phyloP scores from a whole-genome alignment of 169 alveolate species.

The Plasmodium falciparum region DNA sequence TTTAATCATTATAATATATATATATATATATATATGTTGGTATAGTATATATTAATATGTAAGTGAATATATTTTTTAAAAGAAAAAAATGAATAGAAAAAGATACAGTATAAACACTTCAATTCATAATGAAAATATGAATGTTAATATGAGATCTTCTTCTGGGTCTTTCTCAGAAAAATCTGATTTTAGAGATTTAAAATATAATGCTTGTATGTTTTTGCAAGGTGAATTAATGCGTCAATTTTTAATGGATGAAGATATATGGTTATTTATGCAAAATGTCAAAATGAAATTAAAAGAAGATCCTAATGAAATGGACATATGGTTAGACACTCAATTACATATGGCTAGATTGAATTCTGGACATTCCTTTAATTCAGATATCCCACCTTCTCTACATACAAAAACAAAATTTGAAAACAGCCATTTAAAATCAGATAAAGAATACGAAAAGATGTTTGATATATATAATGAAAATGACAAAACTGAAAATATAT shows the following conservation, averaged over 20 bases:
- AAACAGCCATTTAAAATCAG: neutral
- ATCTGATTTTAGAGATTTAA: constrained; percentile 25
- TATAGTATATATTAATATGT: neutral
- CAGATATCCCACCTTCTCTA: constrained; percentile 60
- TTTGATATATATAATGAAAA: no score
- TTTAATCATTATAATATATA: neutral
- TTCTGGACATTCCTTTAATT: constrained; percentile 18
- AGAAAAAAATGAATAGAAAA: constrained; percentile 25
- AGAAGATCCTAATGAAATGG: constrained; percentile 48
- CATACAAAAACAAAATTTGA: constrained; percentile 48
- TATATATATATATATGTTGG: neutral
- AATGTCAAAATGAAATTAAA: constrained; percentile 60
- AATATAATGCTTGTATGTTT: constrained; percentile 39
- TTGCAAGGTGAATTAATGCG: constrained; percentile 74
- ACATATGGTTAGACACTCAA: constrained; percentile 63
- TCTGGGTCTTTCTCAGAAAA: constrained; percentile 11
- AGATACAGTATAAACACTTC: neutral
- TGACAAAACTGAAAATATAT: no score
- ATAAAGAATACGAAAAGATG: constrained; percentile 25
- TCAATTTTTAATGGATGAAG: constrained; percentile 64
- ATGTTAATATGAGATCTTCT: neutral
- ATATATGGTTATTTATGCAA: constrained; percentile 74
- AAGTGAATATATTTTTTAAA: neutral
- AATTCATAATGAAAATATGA: constrained; percentile 22
- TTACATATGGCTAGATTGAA: constrained; percentile 31